Conservation (phyloP, 2,329 filamentous ascomycete species). For the Xylariaceae sp. region DNA sequence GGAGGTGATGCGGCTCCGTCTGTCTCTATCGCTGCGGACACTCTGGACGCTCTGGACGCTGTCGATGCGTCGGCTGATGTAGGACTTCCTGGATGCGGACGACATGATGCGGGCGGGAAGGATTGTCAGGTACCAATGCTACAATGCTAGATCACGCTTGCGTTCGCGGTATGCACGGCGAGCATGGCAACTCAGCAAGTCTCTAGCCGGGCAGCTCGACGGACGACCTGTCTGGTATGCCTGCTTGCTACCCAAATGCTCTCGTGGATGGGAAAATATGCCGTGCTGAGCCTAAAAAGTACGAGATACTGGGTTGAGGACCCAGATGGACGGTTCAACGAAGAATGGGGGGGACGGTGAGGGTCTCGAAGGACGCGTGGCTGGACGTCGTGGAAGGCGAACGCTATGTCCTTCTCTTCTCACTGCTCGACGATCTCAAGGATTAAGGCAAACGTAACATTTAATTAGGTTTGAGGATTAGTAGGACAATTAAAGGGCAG, state of each 20-base stretch:
- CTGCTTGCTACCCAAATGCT: background rate
- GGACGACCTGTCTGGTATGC: background rate
- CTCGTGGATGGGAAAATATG: background rate
- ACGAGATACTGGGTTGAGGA: background rate
- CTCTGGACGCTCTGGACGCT: slow-evolving; percentile 45
- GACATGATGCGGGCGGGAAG: slow-evolving; percentile 17
- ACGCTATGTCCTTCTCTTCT: background rate
- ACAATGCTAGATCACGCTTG: slow-evolving; percentile 13
- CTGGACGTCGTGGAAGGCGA: background rate
- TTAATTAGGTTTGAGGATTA: slow-evolving; percentile 1
- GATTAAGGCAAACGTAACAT: background rate
- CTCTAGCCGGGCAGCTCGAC: background rate
- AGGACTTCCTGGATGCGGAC: slow-evolving; percentile 20
- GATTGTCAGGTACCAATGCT: slow-evolving; percentile 14
- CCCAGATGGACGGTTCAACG: background rate
- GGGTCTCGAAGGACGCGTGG: background rate
- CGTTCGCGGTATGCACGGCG: slow-evolving; percentile 14
- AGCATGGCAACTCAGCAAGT: slow-evolving; percentile 14
- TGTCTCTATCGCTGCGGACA: slow-evolving; percentile 40
- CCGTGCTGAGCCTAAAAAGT: background rate
- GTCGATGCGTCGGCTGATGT: slow-evolving; percentile 43
- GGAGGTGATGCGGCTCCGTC: slow-evolving; percentile 37
- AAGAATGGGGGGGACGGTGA: background rate
- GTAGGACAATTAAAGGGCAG: background rate
- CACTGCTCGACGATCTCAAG: background rate